Evolutionary conservation across 2,329 filamentous ascomycete species (phyloP).

Genomic region (Epichloe aotearoae): DNA sequence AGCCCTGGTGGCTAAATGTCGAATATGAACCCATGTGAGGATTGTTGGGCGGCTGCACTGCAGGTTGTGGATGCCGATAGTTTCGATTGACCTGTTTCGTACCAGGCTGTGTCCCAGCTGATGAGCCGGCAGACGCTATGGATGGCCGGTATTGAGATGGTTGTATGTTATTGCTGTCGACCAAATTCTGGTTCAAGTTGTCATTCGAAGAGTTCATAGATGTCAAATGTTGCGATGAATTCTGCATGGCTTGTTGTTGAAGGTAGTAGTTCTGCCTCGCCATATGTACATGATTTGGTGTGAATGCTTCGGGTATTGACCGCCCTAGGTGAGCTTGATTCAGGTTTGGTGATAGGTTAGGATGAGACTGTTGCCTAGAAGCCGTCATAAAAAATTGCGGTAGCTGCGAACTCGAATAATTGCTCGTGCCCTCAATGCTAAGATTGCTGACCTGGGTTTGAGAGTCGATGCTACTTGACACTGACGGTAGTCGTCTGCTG

Average conservation of each 20-base stretch:
- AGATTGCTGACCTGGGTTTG: neutral
- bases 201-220: neutral
- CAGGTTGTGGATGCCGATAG: neutral
- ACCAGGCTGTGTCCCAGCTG: neutral
- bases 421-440: neutral
- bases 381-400: conserved; percentile 1
- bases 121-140: neutral
- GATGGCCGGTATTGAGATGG: neutral
- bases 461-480: neutral
- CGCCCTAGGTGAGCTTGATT: neutral
- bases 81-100: neutral
- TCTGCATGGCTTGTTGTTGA: conserved; percentile 1
- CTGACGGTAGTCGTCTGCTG: neutral
- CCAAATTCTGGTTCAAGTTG: neutral
- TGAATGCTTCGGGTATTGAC: neutral
- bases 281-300: neutral
- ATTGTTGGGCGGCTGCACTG: neutral
- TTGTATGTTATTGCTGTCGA: neutral
- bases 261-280: conserved; percentile 1
- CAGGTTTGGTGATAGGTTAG: neutral
- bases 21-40: conserved; percentile 1
- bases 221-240: neutral
- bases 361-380: neutral
- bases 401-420: neutral
- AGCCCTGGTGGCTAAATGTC: neutral